A percentile compares a stretch with the other conserved stretches of the same genome.
Evolutionary conservation across 176 grass and related monocot species (phyloP).

Genomic region (Pontederia crassipes): DNA sequence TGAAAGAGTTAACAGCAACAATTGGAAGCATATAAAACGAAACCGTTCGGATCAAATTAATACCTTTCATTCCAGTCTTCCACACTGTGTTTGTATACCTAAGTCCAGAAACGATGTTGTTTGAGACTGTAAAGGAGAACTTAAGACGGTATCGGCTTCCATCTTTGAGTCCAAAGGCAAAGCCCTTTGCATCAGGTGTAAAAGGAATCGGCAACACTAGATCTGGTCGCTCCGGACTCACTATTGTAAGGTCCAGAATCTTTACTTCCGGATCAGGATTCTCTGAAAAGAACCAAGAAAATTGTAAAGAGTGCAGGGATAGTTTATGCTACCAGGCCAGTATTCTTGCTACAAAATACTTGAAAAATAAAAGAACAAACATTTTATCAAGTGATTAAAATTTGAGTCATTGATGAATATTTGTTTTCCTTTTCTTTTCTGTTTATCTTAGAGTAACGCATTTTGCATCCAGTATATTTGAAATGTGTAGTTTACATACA

Average conservation of each 20-base stretch:
- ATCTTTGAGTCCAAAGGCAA: constrained; percentile 86
- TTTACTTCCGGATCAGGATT: constrained; percentile 73
- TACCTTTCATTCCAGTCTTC: constrained; percentile 92
- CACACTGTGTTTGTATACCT: constrained; percentile 89
- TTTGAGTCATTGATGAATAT: too few relatives aligned
- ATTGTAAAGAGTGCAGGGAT: neutral
- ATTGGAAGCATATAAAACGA: too few relatives aligned
- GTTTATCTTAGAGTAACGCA: too few relatives aligned
- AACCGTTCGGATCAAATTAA: neutral
- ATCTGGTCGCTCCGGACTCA: constrained; percentile 50
- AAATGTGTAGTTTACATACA: too few relatives aligned
- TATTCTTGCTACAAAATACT: too few relatives aligned
- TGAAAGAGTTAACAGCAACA: too few relatives aligned
- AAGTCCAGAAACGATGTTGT: constrained; percentile 94
- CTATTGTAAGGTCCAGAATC: constrained; percentile 68
- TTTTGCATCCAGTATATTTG: too few relatives aligned
- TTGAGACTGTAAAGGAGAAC: constrained; percentile 83
- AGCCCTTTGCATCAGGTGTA: constrained; percentile 57
- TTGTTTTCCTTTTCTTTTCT: too few relatives aligned
- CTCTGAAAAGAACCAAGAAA: constrained; percentile 27
- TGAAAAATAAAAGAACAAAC: neutral
- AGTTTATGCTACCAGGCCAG: neutral
- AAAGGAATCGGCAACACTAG: constrained; percentile 64
- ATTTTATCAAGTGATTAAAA: neutral
- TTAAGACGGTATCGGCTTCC: constrained; percentile 79